Percentiles rank a stretch among this genome's conserved stretches.
Conservation (phyloP, 331 rosid species). For the Acacia concinna region DNA sequence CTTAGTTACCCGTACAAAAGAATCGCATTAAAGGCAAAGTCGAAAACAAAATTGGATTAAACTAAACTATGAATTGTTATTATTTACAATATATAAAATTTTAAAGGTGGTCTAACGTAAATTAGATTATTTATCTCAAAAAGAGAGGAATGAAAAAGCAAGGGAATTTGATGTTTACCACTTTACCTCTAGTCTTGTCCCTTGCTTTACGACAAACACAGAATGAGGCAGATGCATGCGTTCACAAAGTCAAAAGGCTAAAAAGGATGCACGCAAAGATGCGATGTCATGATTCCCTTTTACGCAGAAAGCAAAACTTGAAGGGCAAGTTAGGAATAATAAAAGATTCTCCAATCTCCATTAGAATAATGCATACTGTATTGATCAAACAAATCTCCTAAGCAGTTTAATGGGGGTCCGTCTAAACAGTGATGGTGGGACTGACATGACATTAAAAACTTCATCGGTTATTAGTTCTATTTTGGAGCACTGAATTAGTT, state of each 20-base stretch:
- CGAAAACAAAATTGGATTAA: too few relatives aligned
- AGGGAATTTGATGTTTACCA: background rate
- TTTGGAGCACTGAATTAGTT: too few relatives aligned
- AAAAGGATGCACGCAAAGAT: background rate
- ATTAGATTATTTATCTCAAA: too few relatives aligned
- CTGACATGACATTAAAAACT: background rate
- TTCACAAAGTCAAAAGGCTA: background rate
- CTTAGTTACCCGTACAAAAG: too few relatives aligned
- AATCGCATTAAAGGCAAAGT: too few relatives aligned
- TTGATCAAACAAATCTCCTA: background rate
- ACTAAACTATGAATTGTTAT: too few relatives aligned
- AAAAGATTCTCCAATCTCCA: background rate
- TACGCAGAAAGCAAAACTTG: background rate
- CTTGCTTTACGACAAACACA: background rate
- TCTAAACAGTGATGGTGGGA: background rate
- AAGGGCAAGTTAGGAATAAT: background rate
- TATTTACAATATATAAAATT: too few relatives aligned
- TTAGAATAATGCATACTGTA: too few relatives aligned
- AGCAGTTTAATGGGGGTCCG: background rate
- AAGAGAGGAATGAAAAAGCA: background rate
- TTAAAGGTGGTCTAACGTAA: too few relatives aligned
- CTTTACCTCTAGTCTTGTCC: background rate
- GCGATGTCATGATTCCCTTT: background rate
- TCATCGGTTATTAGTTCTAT: background rate
- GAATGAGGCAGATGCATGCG: background rate